Conservation (phyloP, 2,329 filamentous ascomycete genomes). For the Claviceps digitariae region DNA sequence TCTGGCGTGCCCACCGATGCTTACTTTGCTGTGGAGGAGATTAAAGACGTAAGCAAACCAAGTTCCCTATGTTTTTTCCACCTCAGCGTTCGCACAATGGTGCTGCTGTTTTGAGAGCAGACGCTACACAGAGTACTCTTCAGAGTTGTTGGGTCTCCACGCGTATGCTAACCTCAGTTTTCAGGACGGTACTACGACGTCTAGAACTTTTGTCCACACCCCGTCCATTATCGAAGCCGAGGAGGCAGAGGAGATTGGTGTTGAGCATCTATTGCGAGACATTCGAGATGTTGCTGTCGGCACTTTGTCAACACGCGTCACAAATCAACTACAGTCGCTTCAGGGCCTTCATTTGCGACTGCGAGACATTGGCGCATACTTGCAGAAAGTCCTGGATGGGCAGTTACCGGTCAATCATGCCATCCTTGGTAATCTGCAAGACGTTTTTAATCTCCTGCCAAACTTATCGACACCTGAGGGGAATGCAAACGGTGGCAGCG, state of each 20-base stretch:
- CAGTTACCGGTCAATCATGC: conserved; percentile 93
- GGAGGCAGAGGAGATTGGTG: conserved; percentile 96
- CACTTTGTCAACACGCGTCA: conserved; percentile 90
- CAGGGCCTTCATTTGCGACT: conserved; percentile 91
- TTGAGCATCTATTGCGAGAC: conserved; percentile 93
- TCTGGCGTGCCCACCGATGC: conserved; percentile 95
- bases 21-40: conserved; percentile 98
- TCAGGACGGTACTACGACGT: conserved; percentile 96
- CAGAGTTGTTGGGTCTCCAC: neutral
- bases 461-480: conserved; percentile 79
- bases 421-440: conserved; percentile 95
- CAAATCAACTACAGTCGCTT: conserved; percentile 91
- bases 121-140: too few relatives aligned
- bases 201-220: conserved; percentile 96
- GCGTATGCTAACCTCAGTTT: neutral
- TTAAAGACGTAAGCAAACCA: conserved; percentile 77
- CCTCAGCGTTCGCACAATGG: too few relatives aligned
- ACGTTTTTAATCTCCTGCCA: conserved; percentile 95
- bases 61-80: too few relatives aligned
- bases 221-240: conserved; percentile 97
- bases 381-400: conserved; percentile 89
- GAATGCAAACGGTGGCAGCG: conserved; percentile 51
- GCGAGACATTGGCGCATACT: conserved; percentile 87
- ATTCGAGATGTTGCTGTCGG: conserved; percentile 97
- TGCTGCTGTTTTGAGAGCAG: neutral